Percentiles rank a stretch among this genome's conserved stretches.
These are phyloP conservation scores for Kodamaea anthophila DNA, from an alignment of 1,139 yeast species.

Conservation along the genomic window DNA sequence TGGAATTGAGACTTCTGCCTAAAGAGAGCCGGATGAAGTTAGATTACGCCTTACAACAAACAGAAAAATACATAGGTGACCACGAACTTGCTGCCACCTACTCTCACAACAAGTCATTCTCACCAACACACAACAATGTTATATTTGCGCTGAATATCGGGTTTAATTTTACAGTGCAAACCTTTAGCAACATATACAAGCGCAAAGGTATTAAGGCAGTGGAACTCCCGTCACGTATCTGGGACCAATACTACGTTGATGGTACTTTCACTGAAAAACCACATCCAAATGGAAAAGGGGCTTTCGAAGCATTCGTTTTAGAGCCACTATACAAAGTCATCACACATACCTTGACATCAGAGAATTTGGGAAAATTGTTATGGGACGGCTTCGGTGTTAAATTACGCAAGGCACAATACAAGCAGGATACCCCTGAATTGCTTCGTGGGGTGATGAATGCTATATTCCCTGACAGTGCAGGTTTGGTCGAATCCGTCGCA, in stretches of 20 bases:
- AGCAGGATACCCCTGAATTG: slow-evolving; percentile 53
- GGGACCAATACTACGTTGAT: slow-evolving; percentile 72
- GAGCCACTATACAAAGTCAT: slow-evolving; percentile 78
- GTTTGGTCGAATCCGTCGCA: slow-evolving; percentile 49
- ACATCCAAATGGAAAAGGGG: slow-evolving; percentile 36
- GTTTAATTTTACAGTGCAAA: slow-evolving; percentile 57
- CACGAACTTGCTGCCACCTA: slow-evolving; percentile 22
- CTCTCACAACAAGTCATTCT: slow-evolving; percentile 27
- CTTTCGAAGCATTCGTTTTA: slow-evolving; percentile 66
- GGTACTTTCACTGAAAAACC: slow-evolving; percentile 23
- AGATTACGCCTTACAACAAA: slow-evolving; percentile 51
- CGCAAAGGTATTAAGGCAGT: slow-evolving; percentile 25
- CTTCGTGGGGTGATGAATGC: slow-evolving; percentile 47
- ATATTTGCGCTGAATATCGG: slow-evolving; percentile 65
- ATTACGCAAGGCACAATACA: slow-evolving; percentile 32
- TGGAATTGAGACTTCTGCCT: slow-evolving; percentile 75
- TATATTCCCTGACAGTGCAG: slow-evolving; percentile 49
- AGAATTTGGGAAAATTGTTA: slow-evolving; percentile 34
- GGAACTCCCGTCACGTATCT: slow-evolving; percentile 49
- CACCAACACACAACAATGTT: slow-evolving; percentile 64
- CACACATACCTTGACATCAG: slow-evolving; percentile 51
- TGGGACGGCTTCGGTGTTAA: slow-evolving; percentile 41
- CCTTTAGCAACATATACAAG: slow-evolving; percentile 57
- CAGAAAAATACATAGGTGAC: slow-evolving; percentile 47
- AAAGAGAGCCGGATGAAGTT: slow-evolving; percentile 68